A percentile compares a stretch with the other conserved stretches of the same genome.
Evolutionary conservation across 2,329 filamentous ascomycete genomes (phyloP).

Genomic region (Hypoxylon sp.): DNA sequence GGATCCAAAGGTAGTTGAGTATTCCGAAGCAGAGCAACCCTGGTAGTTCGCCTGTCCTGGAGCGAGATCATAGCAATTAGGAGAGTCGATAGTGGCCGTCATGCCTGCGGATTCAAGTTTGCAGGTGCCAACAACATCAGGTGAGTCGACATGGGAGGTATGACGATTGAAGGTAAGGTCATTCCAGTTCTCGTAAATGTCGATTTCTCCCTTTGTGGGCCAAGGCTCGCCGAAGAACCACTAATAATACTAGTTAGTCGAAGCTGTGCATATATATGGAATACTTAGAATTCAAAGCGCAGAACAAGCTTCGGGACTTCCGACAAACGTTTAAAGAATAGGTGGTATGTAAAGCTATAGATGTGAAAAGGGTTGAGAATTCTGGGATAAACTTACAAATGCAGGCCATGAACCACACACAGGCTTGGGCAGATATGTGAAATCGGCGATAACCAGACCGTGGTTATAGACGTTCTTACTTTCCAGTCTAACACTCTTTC

Average conservation of each 20-base stretch:
- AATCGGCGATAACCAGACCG: constrained; percentile 78
- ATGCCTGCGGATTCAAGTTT: constrained; percentile 53
- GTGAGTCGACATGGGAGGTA: constrained; percentile 68
- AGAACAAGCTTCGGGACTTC: constrained; percentile 12
- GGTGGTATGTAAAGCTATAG: neutral
- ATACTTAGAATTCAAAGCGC: neutral
- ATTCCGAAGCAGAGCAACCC: constrained; percentile 61
- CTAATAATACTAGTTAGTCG: constrained; percentile 55
- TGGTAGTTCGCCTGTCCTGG: constrained; percentile 56
- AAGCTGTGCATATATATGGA: neutral
- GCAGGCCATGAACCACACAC: constrained; percentile 81
- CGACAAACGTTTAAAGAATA: neutral
- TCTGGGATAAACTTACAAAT: constrained; percentile 61
- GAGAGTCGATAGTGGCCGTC: constrained; percentile 53
- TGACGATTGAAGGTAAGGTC: constrained; percentile 67
- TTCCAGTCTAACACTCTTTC: constrained; percentile 74
- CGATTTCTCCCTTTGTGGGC: constrained; percentile 75
- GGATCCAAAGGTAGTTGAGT: constrained; percentile 58
- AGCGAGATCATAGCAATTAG: constrained; percentile 60
- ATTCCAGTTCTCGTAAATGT: constrained; percentile 78
- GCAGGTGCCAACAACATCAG: constrained; percentile 55
- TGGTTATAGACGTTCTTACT: constrained; percentile 74
- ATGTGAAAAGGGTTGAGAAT: neutral
- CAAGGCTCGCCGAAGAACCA: constrained; percentile 69
- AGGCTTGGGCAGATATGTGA: constrained; percentile 76